phyloP scores from a whole-genome alignment of 2,329 filamentous ascomycete species.

The Akanthomyces uredinophilus region DNA sequence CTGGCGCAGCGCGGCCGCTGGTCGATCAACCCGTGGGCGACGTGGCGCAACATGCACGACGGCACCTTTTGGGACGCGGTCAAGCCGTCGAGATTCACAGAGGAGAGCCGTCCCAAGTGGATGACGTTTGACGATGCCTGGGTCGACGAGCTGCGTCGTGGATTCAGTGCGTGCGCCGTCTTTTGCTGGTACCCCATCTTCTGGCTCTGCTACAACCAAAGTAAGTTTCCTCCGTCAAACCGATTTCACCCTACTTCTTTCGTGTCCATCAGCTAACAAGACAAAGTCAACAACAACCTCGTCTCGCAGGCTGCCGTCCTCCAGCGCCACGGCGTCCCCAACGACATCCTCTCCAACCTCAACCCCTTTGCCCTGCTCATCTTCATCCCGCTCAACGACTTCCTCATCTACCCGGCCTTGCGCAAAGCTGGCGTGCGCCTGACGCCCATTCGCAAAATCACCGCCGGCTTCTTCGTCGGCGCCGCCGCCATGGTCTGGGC shows the following conservation, averaged over 20 bases:
- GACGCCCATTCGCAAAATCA: conserved; percentile 71
- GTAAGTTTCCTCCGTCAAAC: conserved; percentile 20
- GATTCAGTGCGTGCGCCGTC: conserved; percentile 62
- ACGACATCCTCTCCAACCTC: conserved; percentile 70
- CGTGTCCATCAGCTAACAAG: conserved; percentile 11
- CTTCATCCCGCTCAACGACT: conserved; percentile 66
- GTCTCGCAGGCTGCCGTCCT: conserved; percentile 60
- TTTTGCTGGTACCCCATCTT: conserved; percentile 64
- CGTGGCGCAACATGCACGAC: conserved; percentile 53
- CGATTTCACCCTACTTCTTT: background rate
- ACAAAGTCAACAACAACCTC: conserved; percentile 51
- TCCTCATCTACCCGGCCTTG: conserved; percentile 61
- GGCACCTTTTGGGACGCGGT: conserved; percentile 61
- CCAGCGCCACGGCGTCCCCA: conserved; percentile 65
- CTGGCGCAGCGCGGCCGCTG: conserved; percentile 64
- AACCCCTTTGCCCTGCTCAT: conserved; percentile 71
- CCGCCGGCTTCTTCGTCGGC: conserved; percentile 61
- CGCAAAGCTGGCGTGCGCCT: conserved; percentile 60
- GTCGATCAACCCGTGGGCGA: conserved; percentile 59
- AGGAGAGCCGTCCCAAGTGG: conserved; percentile 54
- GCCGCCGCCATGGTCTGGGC: conserved; percentile 55
- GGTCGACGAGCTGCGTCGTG: conserved; percentile 70
- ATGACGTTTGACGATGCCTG: conserved; percentile 77
- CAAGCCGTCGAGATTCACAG: conserved; percentile 60
- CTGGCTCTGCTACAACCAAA: conserved; percentile 48